A percentile compares a stretch with the other conserved stretches of the same genome.
Conservation (phyloP, 1,284 basidiomycete genomes). For the Trichosporon sp. region DNA sequence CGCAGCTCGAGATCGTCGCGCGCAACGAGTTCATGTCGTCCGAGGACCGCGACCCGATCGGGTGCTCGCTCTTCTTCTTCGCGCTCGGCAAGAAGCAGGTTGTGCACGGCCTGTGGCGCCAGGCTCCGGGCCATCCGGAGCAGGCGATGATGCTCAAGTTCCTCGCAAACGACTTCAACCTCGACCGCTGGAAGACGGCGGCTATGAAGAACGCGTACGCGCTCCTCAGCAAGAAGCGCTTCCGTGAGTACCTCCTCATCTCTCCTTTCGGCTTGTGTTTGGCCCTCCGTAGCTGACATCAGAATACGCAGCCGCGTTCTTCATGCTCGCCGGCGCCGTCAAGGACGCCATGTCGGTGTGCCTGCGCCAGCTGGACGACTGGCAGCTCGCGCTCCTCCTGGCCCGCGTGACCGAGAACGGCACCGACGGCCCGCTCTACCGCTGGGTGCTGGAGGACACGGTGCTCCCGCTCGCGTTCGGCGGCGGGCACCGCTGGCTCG, state of each 20-base stretch:
- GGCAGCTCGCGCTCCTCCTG: slow-evolving; percentile 82
- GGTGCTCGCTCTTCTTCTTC: slow-evolving; percentile 89
- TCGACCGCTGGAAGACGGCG: slow-evolving; percentile 82
- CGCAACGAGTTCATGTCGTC: slow-evolving; percentile 85
- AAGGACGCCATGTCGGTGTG: slow-evolving; percentile 92
- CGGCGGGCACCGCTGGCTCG: slow-evolving; percentile 87
- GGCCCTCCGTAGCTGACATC: slow-evolving; percentile 13
- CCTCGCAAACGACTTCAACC: slow-evolving; percentile 81
- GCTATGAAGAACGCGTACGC: slow-evolving; percentile 97
- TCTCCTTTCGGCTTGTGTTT: not conserved
- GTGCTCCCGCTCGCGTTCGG: slow-evolving; percentile 80
- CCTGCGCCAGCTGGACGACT: slow-evolving; percentile 78
- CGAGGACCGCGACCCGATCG: slow-evolving; percentile 78
- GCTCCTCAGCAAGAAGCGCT: slow-evolving; percentile 83
- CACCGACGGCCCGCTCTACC: slow-evolving; percentile 66
- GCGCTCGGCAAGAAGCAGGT: slow-evolving; percentile 87
- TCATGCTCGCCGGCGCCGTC: slow-evolving; percentile 80
- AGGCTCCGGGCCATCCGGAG: slow-evolving; percentile 90
- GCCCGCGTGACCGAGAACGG: slow-evolving; percentile 72
- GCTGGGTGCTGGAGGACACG: slow-evolving; percentile 63
- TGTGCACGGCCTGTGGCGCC: slow-evolving; percentile 91
- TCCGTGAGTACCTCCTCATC: slow-evolving; percentile 57
- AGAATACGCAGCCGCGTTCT: slow-evolving; percentile 98
- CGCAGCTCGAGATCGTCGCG: slow-evolving; percentile 82
- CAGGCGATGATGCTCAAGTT: slow-evolving; percentile 88